These are phyloP conservation scores for Saccharum spontaneum DNA, from an alignment of 176 grass and related monocot genomes.

Conservation along the genomic window DNA sequence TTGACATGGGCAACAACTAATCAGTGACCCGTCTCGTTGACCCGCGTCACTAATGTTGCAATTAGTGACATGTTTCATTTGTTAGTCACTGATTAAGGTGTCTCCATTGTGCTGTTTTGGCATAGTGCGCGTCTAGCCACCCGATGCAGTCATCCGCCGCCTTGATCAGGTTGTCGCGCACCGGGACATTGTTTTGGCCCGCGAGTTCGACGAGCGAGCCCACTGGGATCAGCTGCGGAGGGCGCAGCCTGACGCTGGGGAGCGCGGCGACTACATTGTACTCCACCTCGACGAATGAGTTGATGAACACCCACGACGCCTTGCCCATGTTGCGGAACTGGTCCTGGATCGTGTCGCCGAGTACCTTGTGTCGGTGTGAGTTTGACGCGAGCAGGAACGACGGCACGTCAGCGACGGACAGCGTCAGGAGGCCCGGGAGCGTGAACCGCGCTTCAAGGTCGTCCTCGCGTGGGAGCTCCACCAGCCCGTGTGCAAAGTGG, in stretches of 20 bases:
- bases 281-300: not conserved
- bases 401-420: not conserved
- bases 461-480: not conserved
- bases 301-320: not conserved
- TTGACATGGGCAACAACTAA: too few relatives aligned
- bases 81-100: too few relatives aligned
- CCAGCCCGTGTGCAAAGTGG: not conserved
- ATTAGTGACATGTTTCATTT: too few relatives aligned
- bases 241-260: not conserved
- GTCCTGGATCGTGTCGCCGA: not conserved
- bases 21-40: too few relatives aligned
- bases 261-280: not conserved
- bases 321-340: not conserved
- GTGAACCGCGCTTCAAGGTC: not conserved
- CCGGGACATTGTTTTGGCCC: not conserved
- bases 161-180: not conserved
- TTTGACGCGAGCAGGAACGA: not conserved
- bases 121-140: not conserved
- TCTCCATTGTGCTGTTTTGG: too few relatives aligned
- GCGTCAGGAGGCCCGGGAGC: not conserved
- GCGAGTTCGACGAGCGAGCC: not conserved
- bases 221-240: not conserved
- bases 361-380: not conserved
- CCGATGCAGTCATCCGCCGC: not conserved
- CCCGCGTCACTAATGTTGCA: too few relatives aligned